Evolutionary conservation across 208 protist species (phyloP).

Genomic region (Acanthamoeba quina): DNA sequence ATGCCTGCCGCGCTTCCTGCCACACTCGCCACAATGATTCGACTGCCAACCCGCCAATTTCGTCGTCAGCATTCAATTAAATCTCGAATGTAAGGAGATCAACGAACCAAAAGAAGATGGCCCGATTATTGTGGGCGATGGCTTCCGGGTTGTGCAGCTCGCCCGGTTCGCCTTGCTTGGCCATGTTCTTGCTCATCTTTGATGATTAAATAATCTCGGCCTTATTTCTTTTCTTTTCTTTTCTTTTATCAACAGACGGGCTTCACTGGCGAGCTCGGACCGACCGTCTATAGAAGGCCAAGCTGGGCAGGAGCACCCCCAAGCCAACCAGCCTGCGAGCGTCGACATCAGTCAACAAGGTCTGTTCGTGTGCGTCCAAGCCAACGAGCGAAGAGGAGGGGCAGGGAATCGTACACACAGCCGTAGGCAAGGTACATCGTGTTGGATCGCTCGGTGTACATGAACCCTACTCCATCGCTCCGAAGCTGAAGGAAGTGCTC

Average conservation of each 20-base stretch:
- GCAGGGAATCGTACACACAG: not conserved
- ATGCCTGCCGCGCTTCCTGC: slow-evolving; percentile 25
- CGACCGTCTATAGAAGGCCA: not conserved
- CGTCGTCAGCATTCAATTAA: not conserved
- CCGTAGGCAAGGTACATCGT: not conserved
- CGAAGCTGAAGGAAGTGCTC: not conserved
- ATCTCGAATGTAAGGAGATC: not conserved
- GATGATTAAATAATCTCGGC: no score
- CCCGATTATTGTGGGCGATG: slow-evolving; percentile 3
- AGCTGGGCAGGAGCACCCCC: not conserved
- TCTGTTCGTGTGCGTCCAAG: not conserved
- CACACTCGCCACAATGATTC: slow-evolving; percentile 32
- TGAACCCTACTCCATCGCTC: not conserved
- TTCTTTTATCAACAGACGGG: no score
- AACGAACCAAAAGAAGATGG: slow-evolving; percentile 15
- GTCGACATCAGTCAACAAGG: no score
- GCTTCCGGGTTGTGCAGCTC: slow-evolving; percentile 20
- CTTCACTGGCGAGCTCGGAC: no score
- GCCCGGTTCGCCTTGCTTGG: not conserved
- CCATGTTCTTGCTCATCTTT: no score
- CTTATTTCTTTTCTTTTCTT: no score
- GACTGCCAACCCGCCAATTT: not conserved
- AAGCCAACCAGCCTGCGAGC: not conserved
- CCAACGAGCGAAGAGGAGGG: no score
- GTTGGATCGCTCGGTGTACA: not conserved